phyloP scores from a whole-genome alignment of 441 rosid genomes.

The Euphorbia schlechtendalii region DNA sequence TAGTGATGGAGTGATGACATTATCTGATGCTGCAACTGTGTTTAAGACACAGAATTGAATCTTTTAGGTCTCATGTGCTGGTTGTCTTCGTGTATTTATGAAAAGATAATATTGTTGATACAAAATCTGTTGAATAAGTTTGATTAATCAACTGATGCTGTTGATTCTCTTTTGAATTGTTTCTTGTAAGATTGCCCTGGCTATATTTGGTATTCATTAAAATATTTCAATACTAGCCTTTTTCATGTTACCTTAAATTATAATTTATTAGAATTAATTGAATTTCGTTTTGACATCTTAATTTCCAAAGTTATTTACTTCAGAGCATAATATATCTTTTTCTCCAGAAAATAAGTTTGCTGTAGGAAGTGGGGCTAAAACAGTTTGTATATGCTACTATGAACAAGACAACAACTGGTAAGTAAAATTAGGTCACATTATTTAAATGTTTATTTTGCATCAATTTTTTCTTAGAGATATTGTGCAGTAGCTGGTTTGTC shows the following conservation, averaged over 20 bases:
- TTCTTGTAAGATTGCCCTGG: background rate
- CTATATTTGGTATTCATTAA: background rate
- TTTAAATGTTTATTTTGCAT: slow-evolving; percentile 7
- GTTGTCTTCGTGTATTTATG: background rate
- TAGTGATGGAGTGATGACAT: background rate
- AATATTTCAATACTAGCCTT: background rate
- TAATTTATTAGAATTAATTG: background rate
- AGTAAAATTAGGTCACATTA: slow-evolving; percentile 8
- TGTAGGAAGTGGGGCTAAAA: slow-evolving; percentile 98
- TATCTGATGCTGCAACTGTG: background rate
- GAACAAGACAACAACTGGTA: slow-evolving; percentile 99
- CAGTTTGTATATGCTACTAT: slow-evolving; percentile 92
- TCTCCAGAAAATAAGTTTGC: slow-evolving; percentile 90
- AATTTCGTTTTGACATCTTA: slow-evolving; percentile 1
- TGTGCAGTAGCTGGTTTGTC: background rate
- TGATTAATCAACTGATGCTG: background rate
- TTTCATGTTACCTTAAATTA: background rate
- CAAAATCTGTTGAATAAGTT: too few relatives aligned
- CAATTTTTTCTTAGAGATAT: background rate
- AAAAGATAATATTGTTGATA: background rate
- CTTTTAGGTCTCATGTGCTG: background rate
- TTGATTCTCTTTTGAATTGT: background rate
- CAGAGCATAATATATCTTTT: background rate
- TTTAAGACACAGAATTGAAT: background rate
- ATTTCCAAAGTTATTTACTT: background rate